Base-by-base conservation (phyloP, 352 stramenopile genomes). In the Globisporangium iwayamae region DNA sequence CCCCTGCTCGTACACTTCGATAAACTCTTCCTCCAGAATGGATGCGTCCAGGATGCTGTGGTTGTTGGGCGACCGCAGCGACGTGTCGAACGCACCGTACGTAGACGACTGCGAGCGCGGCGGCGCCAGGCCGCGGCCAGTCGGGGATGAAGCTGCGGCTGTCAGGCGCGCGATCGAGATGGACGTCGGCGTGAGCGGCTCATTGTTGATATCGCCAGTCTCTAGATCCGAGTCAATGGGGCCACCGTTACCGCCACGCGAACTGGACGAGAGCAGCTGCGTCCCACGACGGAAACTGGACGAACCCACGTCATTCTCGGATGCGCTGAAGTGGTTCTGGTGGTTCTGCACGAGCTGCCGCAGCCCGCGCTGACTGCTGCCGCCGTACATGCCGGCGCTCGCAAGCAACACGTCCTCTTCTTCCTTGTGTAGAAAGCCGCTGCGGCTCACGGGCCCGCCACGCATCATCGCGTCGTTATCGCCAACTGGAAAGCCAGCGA, bases 321-420 rank as follows among this genome's bases (percentile, higher is more conserved):
- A 68, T 39, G 84, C 71, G 14, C 74, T 73, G 32, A 85, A 81
- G 47, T 90, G 81, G 53, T 86, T 83, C 58, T 88, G 76, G 63
- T 91, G 81, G 64, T 91, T 91, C 56, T 90, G 81, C 43, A 86
- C 79, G 25, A 91, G 72, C 56, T 91, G 83, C 11, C 79, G 83
- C 56, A 91, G 66, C 4, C 83, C 83, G 50, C 83, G 80, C 67
- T 91, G 81, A 56, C 67, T 90, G 46, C 75, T 83, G 48, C 63
- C 75, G 16, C 83, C 83, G 43, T 84, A 91, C 83, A 91, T 91
- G 18, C 71, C 76, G 1, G 83, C 83, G 47, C 80, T 91, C 14
- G 80, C 83, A 5, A 91, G 74, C 46, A 91, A 60, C n/a, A 81
- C 80, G 55, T 91, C 83, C 56, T 91, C 83, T 48, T 91, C 80